Base-by-base conservation (phyloP, 257 asterid genomes). In the Jacaranda copaia region DNA sequence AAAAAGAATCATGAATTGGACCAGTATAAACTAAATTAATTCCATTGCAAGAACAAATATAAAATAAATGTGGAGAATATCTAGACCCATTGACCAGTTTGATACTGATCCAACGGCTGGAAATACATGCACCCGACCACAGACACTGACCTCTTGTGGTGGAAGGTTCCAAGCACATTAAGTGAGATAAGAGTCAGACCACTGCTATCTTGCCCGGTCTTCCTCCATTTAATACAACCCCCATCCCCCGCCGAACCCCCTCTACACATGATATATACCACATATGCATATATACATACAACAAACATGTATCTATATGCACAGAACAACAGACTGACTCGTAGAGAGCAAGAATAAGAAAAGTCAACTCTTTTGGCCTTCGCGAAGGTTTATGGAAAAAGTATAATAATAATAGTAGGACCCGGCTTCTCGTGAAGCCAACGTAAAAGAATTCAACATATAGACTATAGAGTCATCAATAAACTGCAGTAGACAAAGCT, bases 351-450 rank as follows among this genome's bases (percentile, higher is more conserved):
- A 69, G 25, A 67, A 19, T 5, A 45, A 40, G 73, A 83, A 81
- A 79, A 81, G 89, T 87, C 91, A 81, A 84, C 88, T 63, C 68
- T 48, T 76, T 49, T 72, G 77, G 80, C 67, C 64, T 71, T 75
- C 57, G 57, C 69, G 57, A 79, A 82, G 13, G 72, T 77, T 16
- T 35, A 73, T 76, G 76, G 38, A 80, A 76, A 80, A 5, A 68
- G 32, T 25, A 25, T 25, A 25, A 25, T 25, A 25, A 63, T 32
- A 73, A 68, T 69, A 43, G 14, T 4, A 18, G 53, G 66, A 8
- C 69, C 58, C 68, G 56, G 79, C 80, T 85, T 87, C 92, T 84
- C 92, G 89, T 84, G 88, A 87, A 75, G 75, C 87, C 91, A 81
- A 80, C 78, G 80, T 70, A 81, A 66, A 71, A 52, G 56, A 79